Conservation (phyloP, 345 rosid genomes). For the Boechera stricta region DNA sequence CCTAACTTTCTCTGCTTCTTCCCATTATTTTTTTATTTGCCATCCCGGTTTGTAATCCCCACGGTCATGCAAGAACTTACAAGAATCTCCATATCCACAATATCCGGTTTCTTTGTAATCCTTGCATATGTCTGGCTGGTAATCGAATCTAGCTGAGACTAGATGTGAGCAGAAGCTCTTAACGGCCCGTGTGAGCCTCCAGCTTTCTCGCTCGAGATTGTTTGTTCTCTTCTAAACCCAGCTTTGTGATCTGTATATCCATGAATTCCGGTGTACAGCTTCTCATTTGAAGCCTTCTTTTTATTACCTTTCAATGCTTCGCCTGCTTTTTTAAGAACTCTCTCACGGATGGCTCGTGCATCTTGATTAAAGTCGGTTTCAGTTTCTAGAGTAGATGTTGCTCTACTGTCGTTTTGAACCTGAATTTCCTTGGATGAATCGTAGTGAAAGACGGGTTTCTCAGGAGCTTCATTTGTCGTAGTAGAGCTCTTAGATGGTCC, state of each 20-base stretch:
- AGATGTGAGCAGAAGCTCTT: conserved; percentile 94
- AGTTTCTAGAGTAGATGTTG: conserved; percentile 85
- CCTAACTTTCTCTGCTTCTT: conserved; percentile 84
- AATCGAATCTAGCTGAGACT: conserved; percentile 89
- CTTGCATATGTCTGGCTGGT: conserved; percentile 90
- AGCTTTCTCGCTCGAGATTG: conserved; percentile 89
- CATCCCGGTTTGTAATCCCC: conserved; percentile 95
- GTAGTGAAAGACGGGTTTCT: conserved; percentile 60
- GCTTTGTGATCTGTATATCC: conserved; percentile 90
- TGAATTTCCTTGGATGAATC: conserved; percentile 91
- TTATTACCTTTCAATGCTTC: conserved; percentile 69
- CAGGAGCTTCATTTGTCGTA: conserved; percentile 41
- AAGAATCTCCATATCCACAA: conserved; percentile 91
- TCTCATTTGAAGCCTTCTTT: conserved; percentile 52
- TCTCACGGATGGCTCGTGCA: conserved; percentile 84
- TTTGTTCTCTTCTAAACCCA: conserved; percentile 88
- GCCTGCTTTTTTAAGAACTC: conserved; percentile 71
- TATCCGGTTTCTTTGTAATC: conserved; percentile 96
- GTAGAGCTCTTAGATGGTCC: conserved; percentile 58
- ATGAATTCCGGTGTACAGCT: conserved; percentile 78
- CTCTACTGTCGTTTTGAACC: conserved; percentile 79
- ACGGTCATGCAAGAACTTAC: conserved; percentile 91
- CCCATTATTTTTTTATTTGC: conserved; percentile 94
- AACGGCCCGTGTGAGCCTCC: conserved; percentile 93
- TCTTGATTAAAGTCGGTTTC: conserved; percentile 84